These are phyloP conservation scores for Neohortaea acidophila DNA, from an alignment of 495 filamentous ascomycete genomes.

Conservation along the genomic window DNA sequence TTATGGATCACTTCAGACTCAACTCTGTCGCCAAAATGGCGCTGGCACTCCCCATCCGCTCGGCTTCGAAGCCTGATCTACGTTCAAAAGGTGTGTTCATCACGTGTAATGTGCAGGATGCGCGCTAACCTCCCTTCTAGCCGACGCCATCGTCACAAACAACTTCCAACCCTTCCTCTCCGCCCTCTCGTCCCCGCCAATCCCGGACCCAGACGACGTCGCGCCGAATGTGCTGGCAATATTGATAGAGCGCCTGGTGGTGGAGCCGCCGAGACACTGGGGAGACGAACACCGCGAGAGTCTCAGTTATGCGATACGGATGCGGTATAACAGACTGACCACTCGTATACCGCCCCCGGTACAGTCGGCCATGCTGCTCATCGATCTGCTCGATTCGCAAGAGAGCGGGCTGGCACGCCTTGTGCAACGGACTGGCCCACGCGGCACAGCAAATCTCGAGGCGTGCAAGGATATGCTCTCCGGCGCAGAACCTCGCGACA, in stretches of 20 bases:
- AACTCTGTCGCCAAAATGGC: slow-evolving; percentile 74
- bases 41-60: slow-evolving; percentile 79
- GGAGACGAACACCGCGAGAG: slow-evolving; percentile 56
- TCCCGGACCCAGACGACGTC: slow-evolving; percentile 47
- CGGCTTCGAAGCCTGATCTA: slow-evolving; percentile 58
- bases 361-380: slow-evolving; percentile 55
- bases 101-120: neutral
- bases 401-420: slow-evolving; percentile 52
- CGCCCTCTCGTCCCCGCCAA: slow-evolving; percentile 41
- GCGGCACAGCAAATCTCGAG: slow-evolving; percentile 38
- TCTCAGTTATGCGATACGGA: slow-evolving; percentile 47
- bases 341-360: slow-evolving; percentile 54
- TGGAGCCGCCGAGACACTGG: slow-evolving; percentile 68
- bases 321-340: slow-evolving; percentile 49
- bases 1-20: slow-evolving; percentile 86
- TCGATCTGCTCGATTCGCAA: slow-evolving; percentile 48
- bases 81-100: slow-evolving; percentile 63
- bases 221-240: slow-evolving; percentile 50
- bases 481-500: slow-evolving; percentile 47
- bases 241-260: slow-evolving; percentile 66
- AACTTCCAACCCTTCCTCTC: slow-evolving; percentile 61
- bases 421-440: slow-evolving; percentile 60
- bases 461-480: slow-evolving; percentile 47
- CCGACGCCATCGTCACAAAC: slow-evolving; percentile 66
- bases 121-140: slow-evolving; percentile 32